Conservation (phyloP, 768 basidiomycete species). For the Russula sp. region DNA sequence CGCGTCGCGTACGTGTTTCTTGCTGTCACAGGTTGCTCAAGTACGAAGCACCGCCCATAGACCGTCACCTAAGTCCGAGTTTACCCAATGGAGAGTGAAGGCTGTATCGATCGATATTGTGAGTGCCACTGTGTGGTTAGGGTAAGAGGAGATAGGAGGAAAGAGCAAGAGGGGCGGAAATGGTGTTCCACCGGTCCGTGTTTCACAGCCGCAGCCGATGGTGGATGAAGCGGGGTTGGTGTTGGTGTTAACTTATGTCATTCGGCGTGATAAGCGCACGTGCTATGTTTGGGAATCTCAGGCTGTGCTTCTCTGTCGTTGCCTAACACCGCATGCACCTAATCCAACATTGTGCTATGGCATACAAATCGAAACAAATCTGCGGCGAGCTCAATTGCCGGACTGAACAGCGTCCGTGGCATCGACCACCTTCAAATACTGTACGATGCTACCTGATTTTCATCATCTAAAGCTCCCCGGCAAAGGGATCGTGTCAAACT, state of each 20-base stretch:
- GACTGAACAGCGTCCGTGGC: slow-evolving; percentile 3
- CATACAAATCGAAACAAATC: neutral
- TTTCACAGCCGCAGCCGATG: slow-evolving; percentile 19
- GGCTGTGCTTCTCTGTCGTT: slow-evolving; percentile 2
- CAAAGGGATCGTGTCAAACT: slow-evolving; percentile 2
- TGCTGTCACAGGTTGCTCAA: neutral
- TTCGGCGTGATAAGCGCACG: slow-evolving; percentile 6
- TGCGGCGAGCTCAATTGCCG: slow-evolving; percentile 12
- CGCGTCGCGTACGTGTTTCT: neutral
- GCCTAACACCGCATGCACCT: slow-evolving; percentile 2
- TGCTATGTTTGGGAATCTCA: neutral
- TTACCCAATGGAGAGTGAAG: neutral
- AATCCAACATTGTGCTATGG: neutral
- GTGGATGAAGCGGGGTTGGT: neutral
- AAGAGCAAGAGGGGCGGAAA: neutral
- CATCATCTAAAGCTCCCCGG: neutral
- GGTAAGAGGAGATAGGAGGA: neutral
- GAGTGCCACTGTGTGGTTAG: neutral
- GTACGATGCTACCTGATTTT: neutral
- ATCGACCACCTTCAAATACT: slow-evolving; percentile 16
- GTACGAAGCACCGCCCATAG: neutral
- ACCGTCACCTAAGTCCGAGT: neutral
- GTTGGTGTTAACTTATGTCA: slow-evolving; percentile 1
- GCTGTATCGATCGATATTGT: neutral
- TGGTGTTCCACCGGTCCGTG: slow-evolving; percentile 9